Percentiles rank a stretch among this genome's conserved stretches.
These are phyloP conservation scores for Epithemia pelagica DNA, from an alignment of 108 stramenopile genomes.

Conservation along the genomic window DNA sequence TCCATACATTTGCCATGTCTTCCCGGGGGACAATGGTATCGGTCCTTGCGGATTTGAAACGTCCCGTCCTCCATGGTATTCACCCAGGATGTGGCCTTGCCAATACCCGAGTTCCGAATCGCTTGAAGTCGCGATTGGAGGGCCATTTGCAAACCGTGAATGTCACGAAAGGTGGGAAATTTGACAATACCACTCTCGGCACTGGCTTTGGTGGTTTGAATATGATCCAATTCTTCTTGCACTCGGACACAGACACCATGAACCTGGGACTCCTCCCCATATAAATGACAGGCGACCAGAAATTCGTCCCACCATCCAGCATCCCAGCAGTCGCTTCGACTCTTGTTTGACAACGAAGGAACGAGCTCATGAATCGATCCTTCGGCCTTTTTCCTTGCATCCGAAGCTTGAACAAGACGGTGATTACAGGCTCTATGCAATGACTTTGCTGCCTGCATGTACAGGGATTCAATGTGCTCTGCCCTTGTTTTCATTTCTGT, in stretches of 20 bases:
- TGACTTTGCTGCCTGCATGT: slow-evolving; percentile 26
- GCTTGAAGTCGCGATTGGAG: slow-evolving; percentile 23
- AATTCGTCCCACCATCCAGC: slow-evolving; percentile 53
- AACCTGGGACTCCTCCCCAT: slow-evolving; percentile 26
- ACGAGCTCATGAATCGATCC: too few relatives aligned
- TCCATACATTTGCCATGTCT: slow-evolving; percentile 15
- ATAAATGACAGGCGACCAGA: slow-evolving; percentile 18
- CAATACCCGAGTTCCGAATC: too few relatives aligned
- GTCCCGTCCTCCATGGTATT: too few relatives aligned
- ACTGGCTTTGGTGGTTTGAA: neutral
- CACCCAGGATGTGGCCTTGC: too few relatives aligned
- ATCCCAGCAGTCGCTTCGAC: slow-evolving; percentile 20
- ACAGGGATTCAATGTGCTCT: slow-evolving; percentile 27
- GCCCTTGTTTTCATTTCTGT: slow-evolving; percentile 26
- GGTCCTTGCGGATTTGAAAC: too few relatives aligned
- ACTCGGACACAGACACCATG: slow-evolving; percentile 32
- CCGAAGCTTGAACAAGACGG: neutral
- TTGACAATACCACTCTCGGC: slow-evolving; percentile 8
- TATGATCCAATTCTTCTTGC: slow-evolving; percentile 21
- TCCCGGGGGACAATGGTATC: slow-evolving; percentile 16
- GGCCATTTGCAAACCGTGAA: slow-evolving; percentile 33
- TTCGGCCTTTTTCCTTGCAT: too few relatives aligned
- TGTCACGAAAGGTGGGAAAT: slow-evolving; percentile 35
- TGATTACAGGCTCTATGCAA: slow-evolving; percentile 18
- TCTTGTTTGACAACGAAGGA: too few relatives aligned